Evolutionary conservation across 202 grass and related monocot species (phyloP).

Genomic region (Dendrocalamus latiflorus): DNA sequence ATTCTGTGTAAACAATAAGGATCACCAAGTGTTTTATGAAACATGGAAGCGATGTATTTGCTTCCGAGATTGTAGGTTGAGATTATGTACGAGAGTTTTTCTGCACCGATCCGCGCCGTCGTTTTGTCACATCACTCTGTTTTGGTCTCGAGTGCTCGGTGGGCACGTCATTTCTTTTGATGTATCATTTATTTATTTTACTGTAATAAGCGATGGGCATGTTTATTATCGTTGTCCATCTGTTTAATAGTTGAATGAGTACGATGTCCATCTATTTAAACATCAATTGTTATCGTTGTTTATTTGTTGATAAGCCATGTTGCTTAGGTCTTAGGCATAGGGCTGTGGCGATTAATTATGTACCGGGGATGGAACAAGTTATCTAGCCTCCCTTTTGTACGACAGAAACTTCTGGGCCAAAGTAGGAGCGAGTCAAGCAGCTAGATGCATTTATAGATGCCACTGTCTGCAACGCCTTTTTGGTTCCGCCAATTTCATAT

Average conservation of each 20-base stretch:
- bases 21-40: slow-evolving; percentile 12
- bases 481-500: too few species aligned
- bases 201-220: slow-evolving; percentile 48
- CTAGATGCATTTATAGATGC: too few species aligned
- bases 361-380: not conserved
- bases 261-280: slow-evolving; percentile 34
- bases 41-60: not conserved
- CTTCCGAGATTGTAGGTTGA: slow-evolving; percentile 17
- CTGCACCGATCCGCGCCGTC: not conserved
- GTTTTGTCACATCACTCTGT: not conserved
- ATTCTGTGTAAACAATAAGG: slow-evolving; percentile 41
- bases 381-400: not conserved
- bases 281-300: not conserved
- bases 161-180: slow-evolving; percentile 15
- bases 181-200: slow-evolving; percentile 34
- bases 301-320: not conserved
- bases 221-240: slow-evolving; percentile 37
- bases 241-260: too few species aligned
- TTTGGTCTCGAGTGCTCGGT: slow-evolving; percentile 14
- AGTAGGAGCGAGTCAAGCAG: not conserved
- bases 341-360: not conserved
- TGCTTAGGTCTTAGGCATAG: not conserved
- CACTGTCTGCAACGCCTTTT: too few species aligned
- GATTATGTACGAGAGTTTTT: slow-evolving; percentile 15
- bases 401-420: not conserved